phyloP scores from a whole-genome alignment of 768 basidiomycete genomes.

The Kwoniella pini region DNA sequence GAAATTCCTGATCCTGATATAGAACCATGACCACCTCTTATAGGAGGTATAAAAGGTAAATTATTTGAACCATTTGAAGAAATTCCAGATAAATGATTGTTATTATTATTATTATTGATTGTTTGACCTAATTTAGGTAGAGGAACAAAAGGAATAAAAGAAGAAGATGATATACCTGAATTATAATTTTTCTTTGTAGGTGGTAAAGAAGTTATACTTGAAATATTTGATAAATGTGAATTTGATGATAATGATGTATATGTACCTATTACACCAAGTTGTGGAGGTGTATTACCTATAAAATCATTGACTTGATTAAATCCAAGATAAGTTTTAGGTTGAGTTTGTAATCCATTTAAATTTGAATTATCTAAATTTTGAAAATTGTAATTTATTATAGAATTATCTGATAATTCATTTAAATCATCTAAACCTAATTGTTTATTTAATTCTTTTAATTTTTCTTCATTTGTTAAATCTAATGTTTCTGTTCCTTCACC shows the following conservation, averaged over 20 bases:
- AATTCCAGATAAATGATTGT: not conserved
- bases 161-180: not conserved
- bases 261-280: not conserved
- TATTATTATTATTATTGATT: not conserved
- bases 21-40: slow-evolving; percentile 3
- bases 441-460: not conserved
- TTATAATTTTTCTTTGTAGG: not conserved
- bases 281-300: slow-evolving; percentile 8
- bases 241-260: not conserved
- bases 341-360: not conserved
- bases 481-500: slow-evolving; percentile 5
- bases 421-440: not conserved
- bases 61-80: not conserved
- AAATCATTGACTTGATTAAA: not conserved
- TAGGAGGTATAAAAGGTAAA: slow-evolving; percentile 1
- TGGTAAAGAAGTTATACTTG: not conserved
- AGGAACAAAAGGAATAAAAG: not conserved
- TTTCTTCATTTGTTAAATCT: slow-evolving; percentile 1
- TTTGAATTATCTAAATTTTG: not conserved
- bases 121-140: not conserved
- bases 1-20: not conserved
- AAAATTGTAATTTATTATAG: no score
- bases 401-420: not conserved
- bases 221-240: slow-evolving; percentile 1
- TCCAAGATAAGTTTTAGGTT: not conserved